These are phyloP conservation scores for Zarea fungicola DNA, from an alignment of 2,329 filamentous ascomycete genomes.

Conservation along the genomic window DNA sequence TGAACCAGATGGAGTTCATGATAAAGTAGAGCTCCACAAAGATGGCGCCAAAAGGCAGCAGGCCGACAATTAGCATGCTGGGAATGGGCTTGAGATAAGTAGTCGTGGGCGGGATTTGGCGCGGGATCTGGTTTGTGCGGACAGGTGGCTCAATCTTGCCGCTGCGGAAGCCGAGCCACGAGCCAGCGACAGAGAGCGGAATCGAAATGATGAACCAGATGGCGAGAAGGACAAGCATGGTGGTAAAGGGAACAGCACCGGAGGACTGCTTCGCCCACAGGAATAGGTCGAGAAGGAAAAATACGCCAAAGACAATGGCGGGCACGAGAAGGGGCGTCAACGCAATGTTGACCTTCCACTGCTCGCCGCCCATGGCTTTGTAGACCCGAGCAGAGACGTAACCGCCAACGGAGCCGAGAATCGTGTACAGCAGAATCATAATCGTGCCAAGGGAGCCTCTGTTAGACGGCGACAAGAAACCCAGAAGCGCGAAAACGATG, in stretches of 20 bases:
- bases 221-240: slow-evolving; percentile 86
- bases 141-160: slow-evolving; percentile 70
- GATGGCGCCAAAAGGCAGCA: slow-evolving; percentile 92
- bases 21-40: slow-evolving; percentile 99
- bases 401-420: slow-evolving; percentile 88
- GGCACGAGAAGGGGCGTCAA: slow-evolving; percentile 84
- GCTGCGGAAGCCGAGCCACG: slow-evolving; percentile 87
- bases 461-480: slow-evolving; percentile 93
- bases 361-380: slow-evolving; percentile 86
- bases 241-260: slow-evolving; percentile 91
- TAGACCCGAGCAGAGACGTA: slow-evolving; percentile 88
- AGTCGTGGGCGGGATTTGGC: slow-evolving; percentile 81
- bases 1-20: slow-evolving; percentile 98
- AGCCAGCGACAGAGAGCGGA: slow-evolving; percentile 82
- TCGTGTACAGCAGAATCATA: slow-evolving; percentile 86
- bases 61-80: slow-evolving; percentile 85
- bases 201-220: slow-evolving; percentile 99
- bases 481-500: slow-evolving; percentile 86
- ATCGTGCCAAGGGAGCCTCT: slow-evolving; percentile 90
- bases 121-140: slow-evolving; percentile 94
- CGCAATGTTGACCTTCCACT: slow-evolving; percentile 90
- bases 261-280: slow-evolving; percentile 91
- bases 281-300: slow-evolving; percentile 95
- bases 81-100: slow-evolving; percentile 83
- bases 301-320: slow-evolving; percentile 75